Evolutionary conservation across 805 yeast genomes (phyloP), one percentile per base, ranked within the genome.

Genomic region (Saccharomycopsis olivae): DNA sequence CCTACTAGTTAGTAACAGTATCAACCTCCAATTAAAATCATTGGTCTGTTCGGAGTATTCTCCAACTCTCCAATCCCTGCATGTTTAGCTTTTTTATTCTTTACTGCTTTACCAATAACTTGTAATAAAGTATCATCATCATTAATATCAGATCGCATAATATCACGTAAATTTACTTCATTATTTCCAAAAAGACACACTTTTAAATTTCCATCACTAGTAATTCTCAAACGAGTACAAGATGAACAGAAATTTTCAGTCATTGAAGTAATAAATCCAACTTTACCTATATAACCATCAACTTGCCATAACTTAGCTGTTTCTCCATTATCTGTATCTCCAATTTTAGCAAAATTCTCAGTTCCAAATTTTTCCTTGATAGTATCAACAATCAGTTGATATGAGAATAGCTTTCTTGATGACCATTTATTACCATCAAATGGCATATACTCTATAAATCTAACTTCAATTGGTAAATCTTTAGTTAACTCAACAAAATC

Each of bases 241-340:
- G 70, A 60, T 0, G 66, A 56, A 48, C 77, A 71, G 48, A 71
- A 71, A 49, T 68, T 65, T 23, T 65, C 60, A 5, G 76, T 71
- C 76, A 71, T 71, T 2, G 76, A 71, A 1, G 75, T 65, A 39
- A 71, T 71, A 48, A 71, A 71, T 2, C 77, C 77, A 15, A 71
- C 49, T 15, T 56, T 51, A 2, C 77, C 77, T 25, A 49, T 39
- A 46, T 64, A 65, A 2, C 64, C 68, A 0, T 64, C 62, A n/a
- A 68, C 59, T 16, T 51, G 48, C 48, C 49, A 71, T n/a, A 61
- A 58, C 43, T 68, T 69, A 2, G 75, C 66, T 3, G 77, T 71
- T 33, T 71, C 76, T 3, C 76, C 76, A 46, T 48, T 47, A 38
- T 54, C 51, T 38, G 52, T 57, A 18, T 44, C 30, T 13, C 27